Evolutionary conservation across 2,329 filamentous ascomycete genomes (phyloP), one percentile per base, ranked within the genome.

Genomic region (Ilyonectria mors-panacis): DNA sequence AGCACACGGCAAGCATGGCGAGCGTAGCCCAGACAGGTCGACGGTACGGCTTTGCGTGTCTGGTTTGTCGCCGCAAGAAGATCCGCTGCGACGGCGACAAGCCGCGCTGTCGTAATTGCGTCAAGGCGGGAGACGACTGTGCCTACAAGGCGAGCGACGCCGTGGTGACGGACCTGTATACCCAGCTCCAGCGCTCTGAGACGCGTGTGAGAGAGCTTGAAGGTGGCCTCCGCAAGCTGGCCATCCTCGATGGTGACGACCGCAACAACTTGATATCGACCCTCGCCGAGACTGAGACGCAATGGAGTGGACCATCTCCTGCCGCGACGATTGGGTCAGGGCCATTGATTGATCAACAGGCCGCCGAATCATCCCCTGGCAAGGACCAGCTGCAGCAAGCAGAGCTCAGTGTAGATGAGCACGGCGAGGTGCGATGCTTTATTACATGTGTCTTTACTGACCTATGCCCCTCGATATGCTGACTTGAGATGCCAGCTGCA

Each of bases 371-470:
- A 15, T 50, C 47, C 4, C 21, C 26, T 13, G 47, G 12, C 12
- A 19, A 30, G 21, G 21, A 50, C 8, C 21, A 30, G 47, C 12
- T 50, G 21, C 47, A 26, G 19, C 47, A 50, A 26, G 47, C 12
- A 50, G 47, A 50, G 21, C 47, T 50, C 7, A 51, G 47, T 19
- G 23, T 30, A 17, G 47, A 51, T 33, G 47, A 51, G n/a, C 47
- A 51, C 6, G 45, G 45, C 26, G 19, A 48, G 45, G 45, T 48
- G 12, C 8, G n/a, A 21, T 26, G n/a, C 45, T 6, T 10, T 6
- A 21, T 1, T 9, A 9, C 13, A 15, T 47, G 12, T 37, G 10
- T 12, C 35, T 37, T 15, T 37, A 12, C 35, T 37, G 9, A 6
- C 13, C 9, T 15, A 37, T 15, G 12, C 12, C 26, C 26, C 26